These are phyloP conservation scores for Purshia tridentata DNA, from an alignment of 306 rosid genomes.

Conservation along the genomic window DNA sequence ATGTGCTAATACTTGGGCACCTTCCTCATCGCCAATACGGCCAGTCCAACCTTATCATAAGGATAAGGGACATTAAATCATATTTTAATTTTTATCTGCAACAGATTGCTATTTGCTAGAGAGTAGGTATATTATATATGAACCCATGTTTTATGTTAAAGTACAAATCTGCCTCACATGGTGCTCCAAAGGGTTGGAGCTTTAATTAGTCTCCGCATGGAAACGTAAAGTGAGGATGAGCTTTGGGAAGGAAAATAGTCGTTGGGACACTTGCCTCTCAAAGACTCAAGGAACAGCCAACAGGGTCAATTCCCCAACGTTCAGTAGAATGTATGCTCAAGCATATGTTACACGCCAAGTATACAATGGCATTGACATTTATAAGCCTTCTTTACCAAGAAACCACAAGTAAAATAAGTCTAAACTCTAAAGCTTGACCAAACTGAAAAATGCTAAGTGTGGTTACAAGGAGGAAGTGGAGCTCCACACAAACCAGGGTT, in stretches of 20 bases:
- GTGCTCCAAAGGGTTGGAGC: not conserved
- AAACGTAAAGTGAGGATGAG: not conserved
- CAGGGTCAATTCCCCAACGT: too few species aligned
- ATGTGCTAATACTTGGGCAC: not conserved
- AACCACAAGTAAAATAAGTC: too few species aligned
- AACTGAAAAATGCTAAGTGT: slow-evolving; percentile 17
- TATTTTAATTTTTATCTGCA: not conserved
- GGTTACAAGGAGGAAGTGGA: slow-evolving; percentile 59
- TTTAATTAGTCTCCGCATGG: not conserved
- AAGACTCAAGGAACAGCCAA: not conserved
- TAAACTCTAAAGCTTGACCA: too few species aligned
- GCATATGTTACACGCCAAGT: not conserved
- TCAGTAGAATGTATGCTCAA: not conserved
- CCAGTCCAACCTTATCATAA: not conserved
- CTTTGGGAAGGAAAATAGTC: not conserved
- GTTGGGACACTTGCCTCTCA: not conserved
- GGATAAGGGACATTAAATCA: not conserved
- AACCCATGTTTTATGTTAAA: not conserved
- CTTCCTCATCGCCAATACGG: not conserved
- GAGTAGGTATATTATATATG: not conserved
- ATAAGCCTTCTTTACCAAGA: not conserved
- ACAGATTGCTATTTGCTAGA: not conserved
- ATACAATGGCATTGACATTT: not conserved
- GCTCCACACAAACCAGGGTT: slow-evolving; percentile 59
- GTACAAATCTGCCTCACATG: slow-evolving; percentile 6